Base-by-base conservation (phyloP, 129 eudicot species). In the Smallanthus sonchifolius region DNA sequence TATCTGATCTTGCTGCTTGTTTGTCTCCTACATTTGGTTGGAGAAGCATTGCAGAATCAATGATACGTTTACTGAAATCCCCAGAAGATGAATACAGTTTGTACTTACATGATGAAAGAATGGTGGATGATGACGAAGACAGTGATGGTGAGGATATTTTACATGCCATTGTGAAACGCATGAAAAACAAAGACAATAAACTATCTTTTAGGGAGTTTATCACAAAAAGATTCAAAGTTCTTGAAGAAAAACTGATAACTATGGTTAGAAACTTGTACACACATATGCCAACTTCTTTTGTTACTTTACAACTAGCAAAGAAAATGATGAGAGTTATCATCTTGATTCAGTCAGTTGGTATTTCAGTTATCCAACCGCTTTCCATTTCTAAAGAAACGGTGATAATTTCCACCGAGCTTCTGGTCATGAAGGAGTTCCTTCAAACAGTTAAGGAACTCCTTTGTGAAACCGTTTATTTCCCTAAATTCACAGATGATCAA, bases 211-310 rank as follows among this genome's bases (percentile, higher is more conserved):
- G 71, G 52, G 85, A 86, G 65, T 79, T 65, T 47, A 16, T 79
- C 54, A 62, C 51, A 47, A 20, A 70, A 57, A 57, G 66, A 77
- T 80, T 82, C 15, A 17, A 34, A 11, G 13, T 24, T 32, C 59
- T 86, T 30, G 67, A 76, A 69, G 67, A 70, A 30, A 64, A 65
- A 71, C 30, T 89, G 38, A 75, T 64, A 34, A 62, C 48, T 60
- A 80, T 76, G 57, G 52, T 75, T 35, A 77, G 65, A 73, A 82
- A 77, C 71, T 54, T 89, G 79, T 86, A 52, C 78, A 86, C 92
- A 4, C 92, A 89, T 62, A 43, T 89, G 83, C 96, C 96, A n/a
- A 84, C 87, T 44, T 75, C 73, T 51, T 74, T 13, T 6, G 68
- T 89, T 64, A 45, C 82, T 19, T 36, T 72, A 19, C 67, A 82